phyloP scores from a whole-genome alignment of 495 filamentous ascomycete genomes.

The Stereocaulon alpinum region DNA sequence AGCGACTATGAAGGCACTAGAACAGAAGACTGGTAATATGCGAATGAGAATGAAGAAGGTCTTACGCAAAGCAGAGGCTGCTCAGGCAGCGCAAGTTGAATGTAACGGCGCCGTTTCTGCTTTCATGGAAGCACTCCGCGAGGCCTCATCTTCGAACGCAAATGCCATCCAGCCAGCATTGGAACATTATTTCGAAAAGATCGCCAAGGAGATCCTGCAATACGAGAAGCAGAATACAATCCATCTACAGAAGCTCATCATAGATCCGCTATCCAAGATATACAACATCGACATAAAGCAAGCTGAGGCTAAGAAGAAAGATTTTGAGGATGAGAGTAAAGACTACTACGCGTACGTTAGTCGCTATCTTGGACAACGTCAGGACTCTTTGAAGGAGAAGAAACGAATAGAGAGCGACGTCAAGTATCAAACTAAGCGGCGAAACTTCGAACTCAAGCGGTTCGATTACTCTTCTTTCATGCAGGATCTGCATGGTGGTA shows the following conservation, averaged over 20 bases:
- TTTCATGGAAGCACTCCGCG: slow-evolving; percentile 80
- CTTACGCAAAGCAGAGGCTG: slow-evolving; percentile 79
- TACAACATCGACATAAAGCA: slow-evolving; percentile 97
- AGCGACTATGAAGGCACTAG: slow-evolving; percentile 91
- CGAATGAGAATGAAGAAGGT: slow-evolving; percentile 90
- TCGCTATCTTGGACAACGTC: slow-evolving; percentile 86
- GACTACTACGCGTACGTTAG: slow-evolving; percentile 94
- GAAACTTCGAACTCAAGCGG: slow-evolving; percentile 89
- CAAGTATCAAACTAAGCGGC: slow-evolving; percentile 90
- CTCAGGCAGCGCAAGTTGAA: slow-evolving; percentile 62
- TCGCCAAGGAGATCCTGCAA: slow-evolving; percentile 74
- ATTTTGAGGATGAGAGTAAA: slow-evolving; percentile 96
- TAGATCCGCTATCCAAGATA: slow-evolving; percentile 82
- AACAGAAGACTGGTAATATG: slow-evolving; percentile 96
- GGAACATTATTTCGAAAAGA: slow-evolving; percentile 97
- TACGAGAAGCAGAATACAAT: slow-evolving; percentile 77
- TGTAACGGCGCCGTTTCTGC: slow-evolving; percentile 75
- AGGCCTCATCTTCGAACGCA: slow-evolving; percentile 82
- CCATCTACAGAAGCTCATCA: slow-evolving; percentile 84
- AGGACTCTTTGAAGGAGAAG: slow-evolving; percentile 95
- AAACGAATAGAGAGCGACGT: slow-evolving; percentile 87
- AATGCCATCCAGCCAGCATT: slow-evolving; percentile 91
- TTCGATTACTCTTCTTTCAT: slow-evolving; percentile 99
- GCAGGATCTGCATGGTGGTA: slow-evolving; percentile 93
- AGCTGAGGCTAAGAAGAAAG: slow-evolving; percentile 90